Evolutionary conservation across 352 stramenopile species (phyloP), one percentile per base, ranked within the genome.

Genomic region (Globisporangium middletonii): DNA sequence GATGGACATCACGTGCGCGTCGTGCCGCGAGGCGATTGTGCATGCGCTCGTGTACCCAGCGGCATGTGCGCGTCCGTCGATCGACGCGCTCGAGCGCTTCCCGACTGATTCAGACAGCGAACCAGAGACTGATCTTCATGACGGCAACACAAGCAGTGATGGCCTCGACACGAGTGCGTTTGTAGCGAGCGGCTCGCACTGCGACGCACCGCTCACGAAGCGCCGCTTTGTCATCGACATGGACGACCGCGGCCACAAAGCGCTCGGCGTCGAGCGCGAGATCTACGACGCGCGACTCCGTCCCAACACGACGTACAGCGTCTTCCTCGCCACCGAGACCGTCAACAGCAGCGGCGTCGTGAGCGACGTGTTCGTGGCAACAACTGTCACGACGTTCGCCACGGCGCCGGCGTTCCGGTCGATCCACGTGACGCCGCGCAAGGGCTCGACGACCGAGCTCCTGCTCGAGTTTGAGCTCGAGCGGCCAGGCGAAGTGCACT

Each of bases 371-470:
- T 88, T 85, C 47, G 44, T 68, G 9, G 54, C 63, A 7, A 72
- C 62, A 0, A 19, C 46, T 0, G 79, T 87, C 16, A 74, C 61
- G 46, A 91, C 84, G 0, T 71, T 77, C 27, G 64, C 69, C 1
- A 30, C 57, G 16, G 71, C 82, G 0, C 79, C 84, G 23, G 68
- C 16, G 5, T 87, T 94, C 53, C 71, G 62, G 1, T 59, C 71
- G 23, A 23, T 91, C 2, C 45, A 51, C 6, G 50, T 90, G 12
- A 50, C 69, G 5, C 84, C 82, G 1, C 81, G 83, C 5, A 74
- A 72, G 18, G 84, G 79, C 30, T 91, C 84, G 2, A 94, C 84
- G 50, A 94, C 82, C 0, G 84, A 94, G 50, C 51, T 91, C 7
- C 7, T 88, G 18, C 60, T 94, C 9, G 55, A 66, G 7, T 79